Percentiles rank a stretch among this genome's conserved stretches.
Evolutionary conservation across 2,329 filamentous ascomycete species (phyloP).

Genomic region (Cercospora sojina): DNA sequence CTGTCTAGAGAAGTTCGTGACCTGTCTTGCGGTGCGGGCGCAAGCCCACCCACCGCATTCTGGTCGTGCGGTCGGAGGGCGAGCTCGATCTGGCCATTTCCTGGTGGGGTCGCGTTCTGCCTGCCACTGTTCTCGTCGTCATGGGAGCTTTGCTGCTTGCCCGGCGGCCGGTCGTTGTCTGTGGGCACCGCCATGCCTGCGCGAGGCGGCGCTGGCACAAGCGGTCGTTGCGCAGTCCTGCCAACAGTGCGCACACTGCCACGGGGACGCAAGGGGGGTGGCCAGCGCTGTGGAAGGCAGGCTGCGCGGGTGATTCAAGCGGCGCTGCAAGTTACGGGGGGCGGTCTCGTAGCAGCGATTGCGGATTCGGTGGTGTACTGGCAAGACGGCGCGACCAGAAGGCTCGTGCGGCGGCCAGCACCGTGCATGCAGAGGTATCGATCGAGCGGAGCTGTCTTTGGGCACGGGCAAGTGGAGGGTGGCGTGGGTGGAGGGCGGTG

Average conservation of each 20-base stretch:
- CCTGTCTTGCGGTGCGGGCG: conserved; percentile 19
- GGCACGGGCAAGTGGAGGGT: neutral
- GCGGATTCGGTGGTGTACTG: neutral
- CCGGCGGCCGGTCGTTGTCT: conserved; percentile 30
- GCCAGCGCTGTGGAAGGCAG: neutral
- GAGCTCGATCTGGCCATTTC: conserved; percentile 24
- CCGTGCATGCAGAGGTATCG: neutral
- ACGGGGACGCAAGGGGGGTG: neutral
- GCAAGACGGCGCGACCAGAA: neutral
- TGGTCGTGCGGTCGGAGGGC: conserved; percentile 22
- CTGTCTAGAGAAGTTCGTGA: conserved; percentile 20
- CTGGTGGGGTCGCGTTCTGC: conserved; percentile 16
- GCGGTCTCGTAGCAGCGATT: neutral
- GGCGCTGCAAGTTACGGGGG: neutral
- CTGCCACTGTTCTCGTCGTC: conserved; percentile 18
- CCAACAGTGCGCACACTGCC: conserved; percentile 13
- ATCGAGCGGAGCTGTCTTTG: neutral
- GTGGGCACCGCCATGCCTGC: conserved; percentile 35
- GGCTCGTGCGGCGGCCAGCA: neutral
- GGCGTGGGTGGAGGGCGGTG: neutral
- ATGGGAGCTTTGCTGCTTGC: conserved; percentile 29
- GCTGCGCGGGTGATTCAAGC: neutral
- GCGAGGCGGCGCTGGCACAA: conserved; percentile 18
- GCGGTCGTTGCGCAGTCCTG: conserved; percentile 14
- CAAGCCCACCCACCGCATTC: neutral